Base-by-base conservation (phyloP, 176 grass and related monocot species). In the Eleusine indica region DNA sequence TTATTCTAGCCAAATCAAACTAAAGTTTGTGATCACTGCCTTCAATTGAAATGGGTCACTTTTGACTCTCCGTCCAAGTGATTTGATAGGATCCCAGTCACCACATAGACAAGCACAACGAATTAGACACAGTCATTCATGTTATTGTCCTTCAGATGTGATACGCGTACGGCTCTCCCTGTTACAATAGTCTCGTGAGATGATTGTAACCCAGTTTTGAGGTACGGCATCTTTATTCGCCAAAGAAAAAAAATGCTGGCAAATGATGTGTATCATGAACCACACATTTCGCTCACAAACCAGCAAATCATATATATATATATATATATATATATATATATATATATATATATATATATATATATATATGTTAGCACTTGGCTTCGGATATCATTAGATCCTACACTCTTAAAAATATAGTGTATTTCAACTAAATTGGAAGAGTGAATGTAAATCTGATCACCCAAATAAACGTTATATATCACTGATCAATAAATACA, bases 1-100 rank as follows among this genome's bases (percentile, higher is more conserved):
- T 41, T 75, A 44, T 77, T 85, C 65, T 61, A 28, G 53, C 65
- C 83, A 63, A 85, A 25, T 74, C 42, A 67, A 78, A 69, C 53
- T 15, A 67, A 78, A 40, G 58, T 42, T 74, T 44, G 44, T 73
- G 54, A 32, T 72, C 54, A 12, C 52, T 79, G 15, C 42, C 29
- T 8, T 22, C 9, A n/a, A 62, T 28, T 25, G n/a, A 71, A 52
- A 30, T 29, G 42, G 53, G 29, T 28, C 10, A 18, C 84, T 79
- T 73, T 79, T 65, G 75, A 74, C 76, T 73, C 44, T 66, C 32
- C 58, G 61, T 53, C 76, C 56, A 73, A 58, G 60, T 38, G 66
- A 64, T 57, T 66, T 78, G 41, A 35, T 63, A 40, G 30, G 52
- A 75, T 9, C 64, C 19, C 9, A 56, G 74, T 66, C 84, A 49